A percentile compares a stretch with the other conserved stretches of the same genome.
phyloP scores from a whole-genome alignment of 1,284 basidiomycete genomes.

The Afroboletus lepidellus region DNA sequence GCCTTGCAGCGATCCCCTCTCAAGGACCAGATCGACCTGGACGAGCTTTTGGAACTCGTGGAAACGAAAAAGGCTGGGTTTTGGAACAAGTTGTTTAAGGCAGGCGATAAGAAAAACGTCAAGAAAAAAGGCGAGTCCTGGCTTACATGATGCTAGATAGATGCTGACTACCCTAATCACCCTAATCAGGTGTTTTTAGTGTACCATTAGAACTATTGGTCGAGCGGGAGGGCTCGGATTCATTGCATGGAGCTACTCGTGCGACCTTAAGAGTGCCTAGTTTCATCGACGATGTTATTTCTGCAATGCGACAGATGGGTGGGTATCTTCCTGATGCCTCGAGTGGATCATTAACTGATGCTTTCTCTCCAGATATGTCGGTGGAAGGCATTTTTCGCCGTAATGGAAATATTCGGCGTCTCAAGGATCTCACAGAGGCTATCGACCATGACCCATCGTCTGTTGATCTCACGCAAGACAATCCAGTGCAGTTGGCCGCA shows the following conservation, averaged over 20 bases:
- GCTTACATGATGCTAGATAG: slow-evolving; percentile 1
- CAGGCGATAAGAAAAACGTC: slow-evolving; percentile 82
- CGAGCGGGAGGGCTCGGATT: slow-evolving; percentile 95
- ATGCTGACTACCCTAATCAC: slow-evolving; percentile 1
- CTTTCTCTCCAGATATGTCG: slow-evolving; percentile 79
- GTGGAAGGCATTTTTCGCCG: slow-evolving; percentile 98
- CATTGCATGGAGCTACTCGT: slow-evolving; percentile 85
- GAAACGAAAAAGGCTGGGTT: slow-evolving; percentile 93
- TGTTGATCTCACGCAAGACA: slow-evolving; percentile 92
- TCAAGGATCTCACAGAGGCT: slow-evolving; percentile 88
- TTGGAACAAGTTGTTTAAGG: slow-evolving; percentile 97
- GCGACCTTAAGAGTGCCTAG: slow-evolving; percentile 88
- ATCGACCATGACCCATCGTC: slow-evolving; percentile 90
- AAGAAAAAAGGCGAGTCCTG: slow-evolving; percentile 79
- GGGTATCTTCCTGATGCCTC: slow-evolving; percentile 33
- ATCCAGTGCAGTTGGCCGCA: slow-evolving; percentile 96
- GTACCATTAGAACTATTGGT: slow-evolving; percentile 92
- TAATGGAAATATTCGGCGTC: slow-evolving; percentile 94
- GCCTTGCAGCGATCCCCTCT: slow-evolving; percentile 76
- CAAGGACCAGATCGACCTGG: slow-evolving; percentile 82
- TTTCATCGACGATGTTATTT: slow-evolving; percentile 97
- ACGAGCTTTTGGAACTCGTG: slow-evolving; percentile 92
- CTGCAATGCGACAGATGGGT: slow-evolving; percentile 99
- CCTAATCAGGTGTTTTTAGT: slow-evolving; percentile 76
- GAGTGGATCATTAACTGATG: slow-evolving; percentile 3